These are phyloP conservation scores for Chalciporus piperatus DNA, from an alignment of 768 basidiomycete genomes.

Conservation along the genomic window DNA sequence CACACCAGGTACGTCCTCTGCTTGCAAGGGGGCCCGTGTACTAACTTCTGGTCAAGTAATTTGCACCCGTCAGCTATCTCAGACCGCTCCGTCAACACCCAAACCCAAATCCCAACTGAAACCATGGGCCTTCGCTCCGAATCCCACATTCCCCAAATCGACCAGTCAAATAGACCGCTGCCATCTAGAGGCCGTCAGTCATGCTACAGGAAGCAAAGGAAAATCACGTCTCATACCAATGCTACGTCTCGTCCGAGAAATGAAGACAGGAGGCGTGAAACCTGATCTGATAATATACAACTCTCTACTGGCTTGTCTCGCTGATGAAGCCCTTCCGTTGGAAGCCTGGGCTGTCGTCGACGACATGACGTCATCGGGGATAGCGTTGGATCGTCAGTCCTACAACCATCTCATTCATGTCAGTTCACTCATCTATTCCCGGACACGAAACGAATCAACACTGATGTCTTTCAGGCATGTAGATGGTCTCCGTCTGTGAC, in stretches of 20 bases:
- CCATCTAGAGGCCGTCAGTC: conserved; percentile 31
- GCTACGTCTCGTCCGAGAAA: conserved; percentile 46
- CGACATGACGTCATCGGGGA: conserved; percentile 56
- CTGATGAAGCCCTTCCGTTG: conserved; percentile 38
- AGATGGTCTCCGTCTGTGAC: conserved; percentile 36
- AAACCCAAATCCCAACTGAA: conserved; percentile 11
- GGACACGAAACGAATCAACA: not conserved
- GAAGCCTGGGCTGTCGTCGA: conserved; percentile 67
- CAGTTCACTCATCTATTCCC: conserved; percentile 13
- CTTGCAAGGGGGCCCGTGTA: not conserved
- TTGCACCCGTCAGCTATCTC: conserved; percentile 5
- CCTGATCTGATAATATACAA: conserved; percentile 61
- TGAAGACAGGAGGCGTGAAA: conserved; percentile 54
- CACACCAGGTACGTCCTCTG: not conserved
- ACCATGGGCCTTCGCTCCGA: conserved; percentile 29
- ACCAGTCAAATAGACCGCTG: conserved; percentile 28
- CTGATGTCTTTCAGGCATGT: conserved; percentile 42
- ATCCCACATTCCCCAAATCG: conserved; percentile 25
- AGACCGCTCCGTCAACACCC: not conserved
- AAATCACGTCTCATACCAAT: conserved; percentile 36
- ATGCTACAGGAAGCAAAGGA: conserved; percentile 29
- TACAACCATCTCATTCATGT: conserved; percentile 65
- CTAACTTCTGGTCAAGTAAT: not conserved
- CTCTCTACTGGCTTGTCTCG: conserved; percentile 49
- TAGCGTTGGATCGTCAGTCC: conserved; percentile 48